Evolutionary conservation across 2,329 filamentous ascomycete species (phyloP).

Genomic region (Aplosporella prunicola): DNA sequence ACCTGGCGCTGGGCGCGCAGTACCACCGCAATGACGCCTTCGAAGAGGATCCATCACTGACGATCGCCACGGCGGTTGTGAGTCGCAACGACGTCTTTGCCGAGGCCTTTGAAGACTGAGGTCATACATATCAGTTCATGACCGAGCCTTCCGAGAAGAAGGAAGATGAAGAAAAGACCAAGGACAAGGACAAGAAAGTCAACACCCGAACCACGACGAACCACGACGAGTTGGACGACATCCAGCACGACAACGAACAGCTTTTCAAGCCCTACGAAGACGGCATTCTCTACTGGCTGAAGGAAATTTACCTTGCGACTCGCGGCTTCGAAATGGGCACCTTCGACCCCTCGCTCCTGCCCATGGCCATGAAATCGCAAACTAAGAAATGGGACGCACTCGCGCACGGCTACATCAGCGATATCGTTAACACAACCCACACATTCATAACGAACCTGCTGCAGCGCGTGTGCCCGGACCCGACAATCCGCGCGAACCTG

Average conservation of each 20-base stretch:
- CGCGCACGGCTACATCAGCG: conserved; percentile 40
- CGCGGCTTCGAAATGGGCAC: conserved; percentile 49
- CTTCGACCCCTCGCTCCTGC: conserved; percentile 33
- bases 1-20: conserved; percentile 25
- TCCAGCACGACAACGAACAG: not conserved
- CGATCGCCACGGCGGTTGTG: conserved; percentile 26
- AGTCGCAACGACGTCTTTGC: conserved; percentile 20
- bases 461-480: conserved; percentile 34
- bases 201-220: too few species aligned
- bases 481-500: conserved; percentile 34
- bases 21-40: conserved; percentile 28
- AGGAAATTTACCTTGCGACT: conserved; percentile 32
- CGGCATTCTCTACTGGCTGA: conserved; percentile 40
- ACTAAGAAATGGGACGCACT: conserved; percentile 46
- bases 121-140: conserved; percentile 21
- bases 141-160: too few species aligned
- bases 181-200: too few species aligned
- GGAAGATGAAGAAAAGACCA: too few species aligned
- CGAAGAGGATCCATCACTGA: conserved; percentile 19
- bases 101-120: conserved; percentile 16
- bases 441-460: conserved; percentile 41
- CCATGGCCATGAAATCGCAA: conserved; percentile 43
- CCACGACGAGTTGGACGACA: not conserved
- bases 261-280: not conserved
- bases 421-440: conserved; percentile 44